phyloP scores from a whole-genome alignment of 768 basidiomycete genomes.

The Porphyrellus cyaneotinctus region DNA sequence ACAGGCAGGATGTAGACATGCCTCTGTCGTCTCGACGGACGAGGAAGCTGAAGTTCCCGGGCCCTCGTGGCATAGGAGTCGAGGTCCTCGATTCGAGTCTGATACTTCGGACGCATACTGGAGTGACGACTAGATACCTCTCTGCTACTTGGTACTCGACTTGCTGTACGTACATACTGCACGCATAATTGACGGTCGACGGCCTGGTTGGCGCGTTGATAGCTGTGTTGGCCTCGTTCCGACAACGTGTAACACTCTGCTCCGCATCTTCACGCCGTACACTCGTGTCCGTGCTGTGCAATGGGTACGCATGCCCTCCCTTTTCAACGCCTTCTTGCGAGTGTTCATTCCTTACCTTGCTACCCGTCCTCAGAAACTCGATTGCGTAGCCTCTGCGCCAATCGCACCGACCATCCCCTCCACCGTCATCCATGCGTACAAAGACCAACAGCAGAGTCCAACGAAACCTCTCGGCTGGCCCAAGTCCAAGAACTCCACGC shows the following conservation, averaged over 20 bases:
- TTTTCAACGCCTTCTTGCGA: conserved; percentile 16
- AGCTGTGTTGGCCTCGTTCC: conserved; percentile 15
- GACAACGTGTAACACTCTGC: conserved; percentile 25
- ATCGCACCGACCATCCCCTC: conserved; percentile 9
- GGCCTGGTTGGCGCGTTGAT: conserved; percentile 7
- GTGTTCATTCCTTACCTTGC: conserved; percentile 8
- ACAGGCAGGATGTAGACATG: background rate
- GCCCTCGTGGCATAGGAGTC: background rate
- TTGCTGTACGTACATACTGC: too few relatives aligned
- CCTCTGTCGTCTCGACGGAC: conserved; percentile 13
- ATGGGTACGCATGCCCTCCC: conserved; percentile 20
- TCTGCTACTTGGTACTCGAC: too few relatives aligned
- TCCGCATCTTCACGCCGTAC: conserved; percentile 24
- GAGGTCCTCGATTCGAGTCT: conserved; percentile 9
- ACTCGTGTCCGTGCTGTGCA: conserved; percentile 32
- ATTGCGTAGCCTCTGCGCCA: conserved; percentile 9
- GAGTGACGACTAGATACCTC: conserved; percentile 6
- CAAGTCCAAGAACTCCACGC: conserved; percentile 30
- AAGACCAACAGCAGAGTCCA: conserved; percentile 23
- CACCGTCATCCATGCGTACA: conserved; percentile 22
- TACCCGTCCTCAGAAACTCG: background rate
- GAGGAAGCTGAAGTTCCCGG: conserved; percentile 10
- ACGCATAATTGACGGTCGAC: too few relatives aligned
- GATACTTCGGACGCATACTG: conserved; percentile 19
- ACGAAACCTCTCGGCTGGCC: conserved; percentile 20